Base-by-base conservation (phyloP, 495 filamentous ascomycete species). In the Chaetomium cochliodes region DNA sequence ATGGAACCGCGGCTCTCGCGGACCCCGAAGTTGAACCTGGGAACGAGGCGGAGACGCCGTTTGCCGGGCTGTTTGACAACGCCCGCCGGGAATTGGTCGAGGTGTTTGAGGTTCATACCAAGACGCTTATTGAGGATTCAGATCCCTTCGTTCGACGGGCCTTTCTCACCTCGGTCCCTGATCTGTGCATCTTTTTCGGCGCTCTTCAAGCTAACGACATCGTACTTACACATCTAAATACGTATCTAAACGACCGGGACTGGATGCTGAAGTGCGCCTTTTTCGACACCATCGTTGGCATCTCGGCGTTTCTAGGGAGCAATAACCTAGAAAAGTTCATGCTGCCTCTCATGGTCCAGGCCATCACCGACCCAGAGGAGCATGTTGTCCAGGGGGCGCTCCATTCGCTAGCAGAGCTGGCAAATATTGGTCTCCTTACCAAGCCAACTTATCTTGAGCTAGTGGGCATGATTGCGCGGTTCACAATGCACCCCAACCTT, bases 191-290 rank as follows among this genome's bases (percentile, higher is more conserved):
- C 60, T 98, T 98, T 76, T 98, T 99, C 66, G 94, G 94, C 16
- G 93, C 87, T 57, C 76, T 86, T 25, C 90, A 91, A 71, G 88
- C 94, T 3, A 98, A 92, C 71, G 96, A 99, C 70, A 91, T 98
- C 18, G 88, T 99, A 44, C 78, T 98, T 5, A 96, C 92, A 44
- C 94, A 99, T 73, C 78, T 99, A 25, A 99, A 98, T 72, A 99
- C 96, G 0, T 99, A 99, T 68, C 81, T 99, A 9, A 99, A 99
- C 68, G 96, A 97, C 69, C 85, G 87, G 60, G 93, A 98, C 71
- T 99, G 96, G 96, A 90, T 91, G 73, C 79, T 99, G 25, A 96
- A 96, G 73, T 96, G 91, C 71, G 92, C 96, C 22, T 98, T 98
- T 72, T 96, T 99, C 67, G 91, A 96, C 66, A 91, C 93, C 0